Percentiles rank a stretch among this genome's conserved stretches.
Evolutionary conservation across 1,139 yeast species (phyloP).

Genomic region (Pneumocystis murina): DNA sequence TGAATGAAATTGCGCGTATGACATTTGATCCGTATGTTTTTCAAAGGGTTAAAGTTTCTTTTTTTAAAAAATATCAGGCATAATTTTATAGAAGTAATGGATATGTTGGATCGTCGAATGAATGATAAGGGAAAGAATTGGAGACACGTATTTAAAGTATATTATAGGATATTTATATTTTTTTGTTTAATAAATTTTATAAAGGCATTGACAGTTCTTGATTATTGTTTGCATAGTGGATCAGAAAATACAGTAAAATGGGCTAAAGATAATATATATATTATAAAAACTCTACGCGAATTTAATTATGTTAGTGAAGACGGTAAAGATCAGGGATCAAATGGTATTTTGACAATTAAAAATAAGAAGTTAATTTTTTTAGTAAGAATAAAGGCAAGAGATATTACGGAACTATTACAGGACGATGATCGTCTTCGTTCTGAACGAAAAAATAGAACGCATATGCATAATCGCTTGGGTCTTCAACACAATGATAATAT

Average conservation of each 20-base stretch:
- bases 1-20: constrained; percentile 70
- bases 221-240: constrained; percentile 74
- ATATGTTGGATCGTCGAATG: constrained; percentile 81
- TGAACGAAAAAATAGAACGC: constrained; percentile 36
- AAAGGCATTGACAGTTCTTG: constrained; percentile 62
- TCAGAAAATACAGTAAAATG: constrained; percentile 84
- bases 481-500: constrained; percentile 4
- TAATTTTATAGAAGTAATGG: constrained; percentile 84
- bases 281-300: constrained; percentile 82
- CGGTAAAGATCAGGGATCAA: constrained; percentile 78
- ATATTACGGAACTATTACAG: constrained; percentile 57
- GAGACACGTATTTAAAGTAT: constrained; percentile 80
- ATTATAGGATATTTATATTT: neutral
- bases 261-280: constrained; percentile 82
- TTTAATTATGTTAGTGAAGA: constrained; percentile 71
- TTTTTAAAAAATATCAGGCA: constrained; percentile 24
- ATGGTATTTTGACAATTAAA: constrained; percentile 20
- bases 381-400: constrained; percentile 83
- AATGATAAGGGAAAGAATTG: constrained; percentile 96
- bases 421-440: constrained; percentile 72
- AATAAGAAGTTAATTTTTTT: neutral
- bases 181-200: neutral
- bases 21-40: constrained; percentile 44
- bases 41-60: neutral
- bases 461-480: constrained; percentile 16